Evolutionary conservation across 768 basidiomycete genomes (phyloP), one percentile per base, ranked within the genome.

Genomic region (Kwoniella mangroviensis): DNA sequence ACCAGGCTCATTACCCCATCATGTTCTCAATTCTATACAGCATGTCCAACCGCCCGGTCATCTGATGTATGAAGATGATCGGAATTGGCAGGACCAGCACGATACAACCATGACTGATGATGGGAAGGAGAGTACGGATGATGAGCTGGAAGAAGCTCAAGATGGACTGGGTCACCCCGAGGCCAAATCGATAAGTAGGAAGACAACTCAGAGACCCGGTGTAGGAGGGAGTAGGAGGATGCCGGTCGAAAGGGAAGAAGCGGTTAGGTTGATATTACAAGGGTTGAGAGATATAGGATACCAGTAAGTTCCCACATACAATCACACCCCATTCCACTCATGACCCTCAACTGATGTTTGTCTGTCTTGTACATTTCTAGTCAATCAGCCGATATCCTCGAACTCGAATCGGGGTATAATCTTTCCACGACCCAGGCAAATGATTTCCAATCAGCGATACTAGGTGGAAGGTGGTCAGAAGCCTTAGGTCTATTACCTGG

Each of bases 371-470:
- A n/a, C n/a, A n/a, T n/a, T n/a, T n/a, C n/a, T n/a, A n/a, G 94
- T 69, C 91, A 94, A 85, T 91, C 93, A 26, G 94, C 94, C 26
- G 88, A 90, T 19, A 91, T 90, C 1, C 87, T 98, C 63, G 93
- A 97, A 84, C 91, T 90, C 4, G 94, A 98, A 84, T 97, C 94
- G 9, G 95, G 94, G 6, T 96, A 92, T 84, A 85, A 88, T 49
- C 88, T 95, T 85, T 94, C 97, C 80, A 86, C 89, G 22, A 84
- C 88, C 17, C 87, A 90, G 70, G 93, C 95, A 5, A 86, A 90
- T 2, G 88, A 90, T 68, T 95, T 98, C 81, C 87, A 92, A 73
- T 87, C 88, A 61, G 89, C 90, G 78, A 89, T 98, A 67, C 85
- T 94, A 52, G 88, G 90, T 43, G 94, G 91, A 4, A 84, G 88